Percentiles rank a stretch among this genome's conserved stretches.
Evolutionary conservation across 2,329 filamentous ascomycete genomes (phyloP).

Genomic region (Cryphonectria radicalis): DNA sequence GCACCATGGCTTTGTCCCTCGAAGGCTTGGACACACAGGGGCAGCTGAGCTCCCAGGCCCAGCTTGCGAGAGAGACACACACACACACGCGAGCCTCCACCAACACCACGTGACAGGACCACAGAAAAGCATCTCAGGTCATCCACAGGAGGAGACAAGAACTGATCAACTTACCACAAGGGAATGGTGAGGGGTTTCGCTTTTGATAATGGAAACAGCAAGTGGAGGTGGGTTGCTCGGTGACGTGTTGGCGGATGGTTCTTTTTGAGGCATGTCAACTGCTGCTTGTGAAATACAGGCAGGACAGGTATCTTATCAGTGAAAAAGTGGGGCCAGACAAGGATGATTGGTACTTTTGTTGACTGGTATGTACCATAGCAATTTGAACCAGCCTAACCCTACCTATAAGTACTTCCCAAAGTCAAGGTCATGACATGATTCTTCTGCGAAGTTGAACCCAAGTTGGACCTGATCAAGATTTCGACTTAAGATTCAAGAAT

Average conservation of each 20-base stretch:
- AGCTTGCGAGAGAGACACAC: background rate
- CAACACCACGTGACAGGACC: background rate
- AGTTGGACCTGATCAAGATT: too few species aligned
- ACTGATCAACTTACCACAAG: background rate
- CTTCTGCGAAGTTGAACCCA: too few species aligned
- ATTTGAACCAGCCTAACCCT: too few species aligned
- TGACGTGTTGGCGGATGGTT: background rate
- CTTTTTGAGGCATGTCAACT: background rate
- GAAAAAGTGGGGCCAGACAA: background rate
- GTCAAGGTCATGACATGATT: background rate
- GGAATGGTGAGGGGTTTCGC: background rate
- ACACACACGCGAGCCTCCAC: background rate
- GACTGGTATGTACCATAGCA: background rate
- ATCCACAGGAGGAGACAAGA: background rate
- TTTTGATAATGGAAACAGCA: background rate
- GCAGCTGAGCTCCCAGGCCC: background rate
- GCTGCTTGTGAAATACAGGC: conserved; percentile 3
- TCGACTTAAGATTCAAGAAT: too few species aligned
- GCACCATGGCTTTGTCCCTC: background rate
- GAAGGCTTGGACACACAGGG: background rate
- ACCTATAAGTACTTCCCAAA: background rate
- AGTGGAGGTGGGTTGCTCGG: background rate
- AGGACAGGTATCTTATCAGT: conserved; percentile 2
- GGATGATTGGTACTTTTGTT: background rate
- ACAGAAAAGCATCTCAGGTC: background rate